These are phyloP conservation scores for Yamadazyma philogaea DNA, from an alignment of 805 yeast species.

Conservation along the genomic window DNA sequence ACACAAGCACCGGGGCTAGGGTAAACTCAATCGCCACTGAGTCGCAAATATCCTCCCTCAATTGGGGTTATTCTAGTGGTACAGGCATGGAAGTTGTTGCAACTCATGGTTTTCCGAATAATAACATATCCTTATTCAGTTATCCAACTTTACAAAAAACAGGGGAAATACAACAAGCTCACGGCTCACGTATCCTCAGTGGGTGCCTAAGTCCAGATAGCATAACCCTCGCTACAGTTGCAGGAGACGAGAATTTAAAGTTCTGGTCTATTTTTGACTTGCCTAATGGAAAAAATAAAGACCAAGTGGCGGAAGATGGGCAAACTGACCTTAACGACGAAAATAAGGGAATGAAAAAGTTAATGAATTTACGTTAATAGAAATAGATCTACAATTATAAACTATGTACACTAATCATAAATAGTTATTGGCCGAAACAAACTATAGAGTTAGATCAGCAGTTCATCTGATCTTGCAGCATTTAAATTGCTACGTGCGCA, in stretches of 20 bases:
- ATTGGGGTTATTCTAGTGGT: conserved; percentile 80
- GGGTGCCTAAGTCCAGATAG: conserved; percentile 89
- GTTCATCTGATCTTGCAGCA: not conserved
- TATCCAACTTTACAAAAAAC: conserved; percentile 84
- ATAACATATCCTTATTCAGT: conserved; percentile 77
- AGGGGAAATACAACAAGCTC: conserved; percentile 83
- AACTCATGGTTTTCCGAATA: conserved; percentile 90
- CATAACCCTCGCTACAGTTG: conserved; percentile 86
- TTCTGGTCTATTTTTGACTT: conserved; percentile 88
- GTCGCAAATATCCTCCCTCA: conserved; percentile 88
- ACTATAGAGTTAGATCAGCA: not conserved
- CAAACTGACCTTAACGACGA: conserved; percentile 18
- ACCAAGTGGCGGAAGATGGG: conserved; percentile 11
- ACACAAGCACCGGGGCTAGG: conserved; percentile 83
- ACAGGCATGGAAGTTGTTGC: conserved; percentile 84
- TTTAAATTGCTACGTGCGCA: not conserved
- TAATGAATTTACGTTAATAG: conserved; percentile 24
- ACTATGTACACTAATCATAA: not conserved
- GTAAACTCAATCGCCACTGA: conserved; percentile 86
- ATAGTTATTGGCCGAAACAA: not conserved
- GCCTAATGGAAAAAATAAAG: conserved; percentile 19
- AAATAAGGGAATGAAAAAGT: conserved; percentile 22
- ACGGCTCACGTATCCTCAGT: conserved; percentile 80
- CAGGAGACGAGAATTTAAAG: conserved; percentile 94
- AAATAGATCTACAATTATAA: not conserved